Evolutionary conservation across 495 filamentous ascomycete species (phyloP).

Genomic region (Penicillium desertorum): DNA sequence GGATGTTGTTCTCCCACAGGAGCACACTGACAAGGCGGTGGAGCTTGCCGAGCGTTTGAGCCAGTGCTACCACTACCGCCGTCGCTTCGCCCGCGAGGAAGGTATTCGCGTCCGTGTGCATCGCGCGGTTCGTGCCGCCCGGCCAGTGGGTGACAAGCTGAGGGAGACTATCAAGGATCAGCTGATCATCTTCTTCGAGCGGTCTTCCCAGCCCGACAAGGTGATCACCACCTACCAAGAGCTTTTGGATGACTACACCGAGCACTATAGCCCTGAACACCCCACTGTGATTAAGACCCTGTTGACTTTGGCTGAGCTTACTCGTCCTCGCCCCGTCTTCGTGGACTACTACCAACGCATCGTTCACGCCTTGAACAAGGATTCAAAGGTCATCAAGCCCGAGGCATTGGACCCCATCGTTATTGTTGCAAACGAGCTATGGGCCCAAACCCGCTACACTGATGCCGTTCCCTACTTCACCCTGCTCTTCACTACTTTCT

Average conservation of each 20-base stretch:
- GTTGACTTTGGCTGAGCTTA: slow-evolving; percentile 39
- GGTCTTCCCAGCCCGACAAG: slow-evolving; percentile 36
- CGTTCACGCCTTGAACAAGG: slow-evolving; percentile 37
- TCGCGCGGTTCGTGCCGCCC: slow-evolving; percentile 28
- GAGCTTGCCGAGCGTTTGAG: slow-evolving; percentile 32
- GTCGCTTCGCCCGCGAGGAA: slow-evolving; percentile 36
- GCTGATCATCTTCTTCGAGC: slow-evolving; percentile 34
- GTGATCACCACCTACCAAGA: slow-evolving; percentile 34
- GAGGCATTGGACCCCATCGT: slow-evolving; percentile 39
- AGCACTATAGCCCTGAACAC: slow-evolving; percentile 33
- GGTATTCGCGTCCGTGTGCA: slow-evolving; percentile 39
- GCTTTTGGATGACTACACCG: slow-evolving; percentile 33
- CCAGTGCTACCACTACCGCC: slow-evolving; percentile 39
- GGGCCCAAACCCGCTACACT: slow-evolving; percentile 36
- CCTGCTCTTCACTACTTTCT: slow-evolving; percentile 36
- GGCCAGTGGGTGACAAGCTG: slow-evolving; percentile 34
- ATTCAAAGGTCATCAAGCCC: slow-evolving; percentile 29
- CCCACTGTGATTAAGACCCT: slow-evolving; percentile 36
- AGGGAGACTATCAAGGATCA: slow-evolving; percentile 28
- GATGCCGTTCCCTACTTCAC: slow-evolving; percentile 36
- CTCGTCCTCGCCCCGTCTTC: slow-evolving; percentile 33
- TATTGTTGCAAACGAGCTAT: slow-evolving; percentile 40
- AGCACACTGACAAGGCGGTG: slow-evolving; percentile 31
- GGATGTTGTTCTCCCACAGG: slow-evolving; percentile 32
- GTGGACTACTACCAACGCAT: slow-evolving; percentile 43